phyloP scores from a whole-genome alignment of 139 green algal species.

The Closterium sp. region DNA sequence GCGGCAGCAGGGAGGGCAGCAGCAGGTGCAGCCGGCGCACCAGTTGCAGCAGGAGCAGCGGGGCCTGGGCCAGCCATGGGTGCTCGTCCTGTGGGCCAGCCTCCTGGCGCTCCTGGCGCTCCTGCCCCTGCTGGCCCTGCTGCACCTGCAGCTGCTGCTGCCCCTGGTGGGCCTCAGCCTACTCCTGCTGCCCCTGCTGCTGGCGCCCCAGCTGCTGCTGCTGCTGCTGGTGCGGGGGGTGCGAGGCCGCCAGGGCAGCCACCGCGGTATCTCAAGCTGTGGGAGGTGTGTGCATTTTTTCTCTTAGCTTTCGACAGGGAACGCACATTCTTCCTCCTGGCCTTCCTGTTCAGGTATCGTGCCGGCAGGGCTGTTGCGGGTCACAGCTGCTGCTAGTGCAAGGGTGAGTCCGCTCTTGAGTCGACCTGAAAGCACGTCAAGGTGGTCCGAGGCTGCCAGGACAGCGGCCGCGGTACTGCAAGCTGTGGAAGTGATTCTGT shows the following conservation, averaged over 20 bases:
- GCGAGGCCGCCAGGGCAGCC: not conserved
- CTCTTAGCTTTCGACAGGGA: not conserved
- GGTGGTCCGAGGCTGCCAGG: too few species aligned
- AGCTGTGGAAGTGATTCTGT: too few species aligned
- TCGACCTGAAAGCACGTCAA: too few species aligned
- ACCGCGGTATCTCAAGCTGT: constrained; percentile 15
- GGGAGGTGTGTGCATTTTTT: constrained; percentile 2
- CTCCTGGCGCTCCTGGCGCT: not conserved
- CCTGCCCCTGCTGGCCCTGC: not conserved
- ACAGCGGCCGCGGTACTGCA: too few species aligned
- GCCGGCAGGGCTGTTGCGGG: too few species aligned
- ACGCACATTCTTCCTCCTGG: too few species aligned
- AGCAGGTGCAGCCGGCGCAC: not conserved
- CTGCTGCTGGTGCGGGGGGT: not conserved
- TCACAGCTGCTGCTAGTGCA: too few species aligned
- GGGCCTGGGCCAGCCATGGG: not conserved
- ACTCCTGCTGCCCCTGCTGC: not conserved
- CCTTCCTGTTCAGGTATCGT: too few species aligned
- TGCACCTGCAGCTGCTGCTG: too few species aligned
- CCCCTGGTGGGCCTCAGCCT: too few species aligned
- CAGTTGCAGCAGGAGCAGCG: not conserved
- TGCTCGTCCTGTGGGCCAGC: not conserved
- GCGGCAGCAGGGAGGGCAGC: constrained; percentile 7
- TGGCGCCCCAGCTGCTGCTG: not conserved
- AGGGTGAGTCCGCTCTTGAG: too few species aligned